Conservation (phyloP, 2,329 filamentous ascomycete species). For the Madurella mycetomatis region DNA sequence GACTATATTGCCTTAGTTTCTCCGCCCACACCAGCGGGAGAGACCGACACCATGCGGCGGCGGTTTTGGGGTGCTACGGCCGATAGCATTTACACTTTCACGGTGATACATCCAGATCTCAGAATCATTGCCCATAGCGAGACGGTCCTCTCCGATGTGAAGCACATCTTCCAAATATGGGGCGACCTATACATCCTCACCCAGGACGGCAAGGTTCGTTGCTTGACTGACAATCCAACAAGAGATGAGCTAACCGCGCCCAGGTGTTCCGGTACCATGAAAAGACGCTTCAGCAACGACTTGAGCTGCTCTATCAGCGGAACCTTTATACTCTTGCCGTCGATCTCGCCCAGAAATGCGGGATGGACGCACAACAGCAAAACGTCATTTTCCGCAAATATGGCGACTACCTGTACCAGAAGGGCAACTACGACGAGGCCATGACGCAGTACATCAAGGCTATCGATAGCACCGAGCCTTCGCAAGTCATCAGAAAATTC, state of each 20-base stretch:
- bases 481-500: conserved; percentile 94
- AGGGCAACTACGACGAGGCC: conserved; percentile 93
- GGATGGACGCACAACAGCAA: conserved; percentile 74
- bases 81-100: conserved; percentile 83
- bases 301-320: conserved; percentile 89
- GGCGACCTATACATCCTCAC: conserved; percentile 87
- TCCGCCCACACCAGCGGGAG: conserved; percentile 57
- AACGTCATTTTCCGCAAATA: conserved; percentile 91
- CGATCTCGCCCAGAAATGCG: conserved; percentile 84
- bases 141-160: conserved; percentile 73
- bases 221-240: conserved; percentile 9
- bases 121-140: conserved; percentile 89
- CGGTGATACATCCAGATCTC: conserved; percentile 84
- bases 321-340: conserved; percentile 91
- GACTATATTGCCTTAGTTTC: conserved; percentile 87
- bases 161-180: conserved; percentile 81
- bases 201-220: conserved; percentile 76
- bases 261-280: conserved; percentile 83
- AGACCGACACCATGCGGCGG: conserved; percentile 59
- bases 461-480: conserved; percentile 93
- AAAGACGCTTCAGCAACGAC: conserved; percentile 80
- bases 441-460: conserved; percentile 98
- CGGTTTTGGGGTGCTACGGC: conserved; percentile 68
- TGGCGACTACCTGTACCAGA: conserved; percentile 90
- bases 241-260: conserved; percentile 20